These are phyloP conservation scores for Xenoacremonium recifei DNA, from an alignment of 2,329 filamentous ascomycete genomes.

Conservation along the genomic window DNA sequence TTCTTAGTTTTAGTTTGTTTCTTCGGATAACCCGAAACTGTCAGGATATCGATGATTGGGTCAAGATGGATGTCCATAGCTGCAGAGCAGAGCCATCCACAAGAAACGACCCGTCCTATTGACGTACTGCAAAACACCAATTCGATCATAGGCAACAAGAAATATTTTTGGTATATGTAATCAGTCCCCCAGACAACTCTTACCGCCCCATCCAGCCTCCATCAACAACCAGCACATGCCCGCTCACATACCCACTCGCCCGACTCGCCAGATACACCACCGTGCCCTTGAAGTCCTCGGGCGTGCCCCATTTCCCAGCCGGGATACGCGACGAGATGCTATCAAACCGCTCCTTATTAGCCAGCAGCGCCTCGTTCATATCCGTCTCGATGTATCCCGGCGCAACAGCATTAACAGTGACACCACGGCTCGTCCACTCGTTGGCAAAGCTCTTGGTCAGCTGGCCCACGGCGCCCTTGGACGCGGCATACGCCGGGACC, in stretches of 20 bases:
- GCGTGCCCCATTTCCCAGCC: conserved; percentile 76
- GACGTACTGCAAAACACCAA: too few relatives aligned
- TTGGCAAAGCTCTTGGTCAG: conserved; percentile 83
- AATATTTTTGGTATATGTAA: not conserved
- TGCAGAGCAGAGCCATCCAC: too few relatives aligned
- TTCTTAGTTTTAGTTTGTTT: too few relatives aligned
- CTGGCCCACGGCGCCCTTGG: conserved; percentile 82
- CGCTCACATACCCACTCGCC: conserved; percentile 79
- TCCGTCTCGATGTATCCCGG: conserved; percentile 92
- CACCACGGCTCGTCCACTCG: conserved; percentile 77
- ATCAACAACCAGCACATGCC: conserved; percentile 80
- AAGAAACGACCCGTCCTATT: too few relatives aligned
- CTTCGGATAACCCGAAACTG: too few relatives aligned
- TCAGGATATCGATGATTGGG: too few relatives aligned
- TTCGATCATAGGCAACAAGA: too few relatives aligned
- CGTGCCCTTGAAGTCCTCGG: conserved; percentile 86
- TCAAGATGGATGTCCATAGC: too few relatives aligned
- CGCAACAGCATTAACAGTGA: conserved; percentile 85
- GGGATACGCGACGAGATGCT: conserved; percentile 81
- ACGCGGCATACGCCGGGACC: conserved; percentile 83
- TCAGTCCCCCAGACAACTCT: not conserved
- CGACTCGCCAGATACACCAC: conserved; percentile 74
- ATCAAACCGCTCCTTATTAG: conserved; percentile 65
- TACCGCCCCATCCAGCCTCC: conserved; percentile 91
- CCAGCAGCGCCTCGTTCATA: conserved; percentile 83